Evolutionary conservation across 345 rosid genomes (phyloP), one percentile per base, ranked within the genome.

Genomic region (Gynandropsis gynandra): DNA sequence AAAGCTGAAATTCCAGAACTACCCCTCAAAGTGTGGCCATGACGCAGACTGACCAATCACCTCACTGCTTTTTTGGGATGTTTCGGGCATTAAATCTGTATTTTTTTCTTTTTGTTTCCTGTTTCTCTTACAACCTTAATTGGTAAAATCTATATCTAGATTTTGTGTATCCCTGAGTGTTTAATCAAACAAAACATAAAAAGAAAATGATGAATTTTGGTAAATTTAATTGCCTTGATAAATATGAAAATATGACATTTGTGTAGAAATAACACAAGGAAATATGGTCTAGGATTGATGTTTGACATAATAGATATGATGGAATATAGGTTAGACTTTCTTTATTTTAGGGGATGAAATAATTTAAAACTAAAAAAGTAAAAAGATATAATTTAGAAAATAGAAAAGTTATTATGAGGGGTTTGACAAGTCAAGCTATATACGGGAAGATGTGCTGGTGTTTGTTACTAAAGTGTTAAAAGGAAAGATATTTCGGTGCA

Each of bases 361-460:
- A 63, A 54, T n/a, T n/a, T n/a, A n/a, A n/a, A n/a, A 40, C 11
- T 12, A 62, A 31, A 34, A 34, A 34, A 36, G 13, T 36, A 36
- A 41, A 32, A 31, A 17, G 20, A 59, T 35, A 36, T 34, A 4
- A 11, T 51, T 13, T 24, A 2, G 5, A 5, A 24, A 24, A 24
- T 24, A 24, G 29, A 24, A 24, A 24, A 24, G 29, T 11, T 38
- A 45, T 58, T 43, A 37, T 51, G 37, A 38, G 8, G 0, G n/a
- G 53, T 44, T 65, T 58, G 69, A 65, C 64, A 44, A 65, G 69
- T 58, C 59, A 58, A 65, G 29, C 11, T 34, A 57, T 36, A 57
- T 52, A 8, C 46, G 54, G 49, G 21, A 43, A 48, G 55, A 34
- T 54, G 38, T 48, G 42, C 55, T 13, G 40, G 38, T 33, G 49